Evolutionary conservation across 306 rosid species (phyloP), one percentile per base, ranked within the genome.

Genomic region (Quillaja saponaria): DNA sequence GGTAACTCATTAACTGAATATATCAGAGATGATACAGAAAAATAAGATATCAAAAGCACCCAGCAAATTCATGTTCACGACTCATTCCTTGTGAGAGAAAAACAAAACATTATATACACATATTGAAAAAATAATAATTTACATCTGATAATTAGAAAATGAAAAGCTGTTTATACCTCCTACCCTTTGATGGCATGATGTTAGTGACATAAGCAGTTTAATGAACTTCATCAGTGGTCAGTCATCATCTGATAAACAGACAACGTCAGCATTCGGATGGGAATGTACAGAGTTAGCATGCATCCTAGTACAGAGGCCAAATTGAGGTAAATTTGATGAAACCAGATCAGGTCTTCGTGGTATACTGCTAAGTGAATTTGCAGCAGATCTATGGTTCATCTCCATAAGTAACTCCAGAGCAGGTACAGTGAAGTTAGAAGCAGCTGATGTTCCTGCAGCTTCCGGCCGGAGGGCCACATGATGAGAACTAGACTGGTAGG

Each of bases 191-290:
- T 25, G 31, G 31, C 31, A 25, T 25, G 31, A 25, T 25, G 4
- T 25, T 4, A 25, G 31, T 25, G 31, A 25, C 2, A 25, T 25
- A 4, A 1, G 31, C 31, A 4, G 6, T 7, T 37, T 37, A n/a
- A 3, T 6, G n/a, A 47, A 17, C 6, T n/a, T 17, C 55, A 14
- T 14, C 47, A 7, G 28, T 34, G 68, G 83, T 83, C 76, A 86
- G 57, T 88, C 96, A 55, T 84, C 95, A 46, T 91, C 96, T 0
- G 98, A 91, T 75, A 91, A 78, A 74, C 77, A 91, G 34, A 88
- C 98, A 37, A 86, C 25, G 20, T 82, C 82, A n/a, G 57, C 6
- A 7, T 48, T 46, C 63, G 60, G 69, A 17, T 71, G 53, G 39
- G 74, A 66, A 59, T 44, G 61, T 34, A 61, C 41, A 6, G 79